Percentiles rank a stretch among this genome's conserved stretches.
Evolutionary conservation across 2,329 filamentous ascomycete genomes (phyloP).

Genomic region (Furcasterigmium furcatum): DNA sequence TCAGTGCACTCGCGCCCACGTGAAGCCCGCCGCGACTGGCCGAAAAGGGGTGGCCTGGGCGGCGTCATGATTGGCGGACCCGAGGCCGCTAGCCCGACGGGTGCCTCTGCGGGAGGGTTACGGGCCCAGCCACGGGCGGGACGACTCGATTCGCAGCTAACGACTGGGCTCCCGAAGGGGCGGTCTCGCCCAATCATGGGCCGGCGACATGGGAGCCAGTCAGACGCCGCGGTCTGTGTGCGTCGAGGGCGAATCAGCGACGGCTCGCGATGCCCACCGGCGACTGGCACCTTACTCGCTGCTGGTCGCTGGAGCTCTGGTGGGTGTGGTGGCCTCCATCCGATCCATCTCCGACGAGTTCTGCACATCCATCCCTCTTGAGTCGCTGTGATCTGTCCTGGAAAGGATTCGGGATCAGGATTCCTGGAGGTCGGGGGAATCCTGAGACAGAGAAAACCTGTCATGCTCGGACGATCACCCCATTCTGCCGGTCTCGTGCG

Average conservation of each 20-base stretch:
- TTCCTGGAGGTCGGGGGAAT: no score
- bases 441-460: background rate
- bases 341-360: no score
- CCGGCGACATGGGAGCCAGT: background rate
- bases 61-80: background rate
- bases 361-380: no score
- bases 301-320: no score
- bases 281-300: no score
- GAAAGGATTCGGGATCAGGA: no score
- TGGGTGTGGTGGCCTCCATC: no score
- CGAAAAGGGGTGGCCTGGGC: background rate
- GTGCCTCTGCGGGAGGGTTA: constrained; percentile 3
- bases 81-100: background rate
- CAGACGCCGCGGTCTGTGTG: background rate
- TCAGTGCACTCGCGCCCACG: constrained; percentile 2
- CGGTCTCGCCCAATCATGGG: background rate
- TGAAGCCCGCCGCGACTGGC: constrained; percentile 2
- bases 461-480: background rate
- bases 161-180: background rate
- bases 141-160: constrained; percentile 4
- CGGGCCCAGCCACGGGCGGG: constrained; percentile 1
- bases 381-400: no score
- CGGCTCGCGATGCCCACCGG: no score
- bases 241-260: background rate
- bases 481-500: background rate